A percentile compares a stretch with the other conserved stretches of the same genome.
These are phyloP conservation scores for Macrotyloma uniflorum DNA, from an alignment of 306 rosid species.

Conservation along the genomic window DNA sequence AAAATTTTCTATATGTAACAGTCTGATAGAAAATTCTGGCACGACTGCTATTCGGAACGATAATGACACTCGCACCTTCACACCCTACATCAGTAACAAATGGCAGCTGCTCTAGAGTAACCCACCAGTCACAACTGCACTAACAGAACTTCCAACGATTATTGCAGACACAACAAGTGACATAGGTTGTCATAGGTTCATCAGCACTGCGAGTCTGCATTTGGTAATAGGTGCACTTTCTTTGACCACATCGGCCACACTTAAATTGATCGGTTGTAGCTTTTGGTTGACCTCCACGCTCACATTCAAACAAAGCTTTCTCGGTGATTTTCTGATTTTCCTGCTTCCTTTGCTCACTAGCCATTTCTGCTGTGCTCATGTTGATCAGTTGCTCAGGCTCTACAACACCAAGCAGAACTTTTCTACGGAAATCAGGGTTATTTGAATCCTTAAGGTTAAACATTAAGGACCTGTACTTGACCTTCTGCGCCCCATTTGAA, in stretches of 20 bases:
- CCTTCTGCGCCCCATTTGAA: conserved; percentile 86
- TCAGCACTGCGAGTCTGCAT: conserved; percentile 99
- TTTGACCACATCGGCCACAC: conserved; percentile 91
- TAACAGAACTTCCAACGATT: conserved; percentile 99
- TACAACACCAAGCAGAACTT: conserved; percentile 78
- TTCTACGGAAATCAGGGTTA: conserved; percentile 95
- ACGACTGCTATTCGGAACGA: conserved; percentile 39
- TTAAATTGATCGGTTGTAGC: conserved; percentile 93
- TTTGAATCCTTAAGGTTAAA: conserved; percentile 91
- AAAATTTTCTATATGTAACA: conserved; percentile 40
- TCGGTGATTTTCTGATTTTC: conserved; percentile 69
- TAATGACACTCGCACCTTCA: conserved; percentile 42
- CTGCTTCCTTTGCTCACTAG: conserved; percentile 82
- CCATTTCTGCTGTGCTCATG: conserved; percentile 91
- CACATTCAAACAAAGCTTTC: conserved; percentile 86
- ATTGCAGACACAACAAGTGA: conserved; percentile 83
- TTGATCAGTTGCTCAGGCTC: conserved; percentile 64
- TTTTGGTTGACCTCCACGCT: conserved; percentile 68
- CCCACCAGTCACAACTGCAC: conserved; percentile 36
- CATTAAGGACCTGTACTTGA: conserved; percentile 83
- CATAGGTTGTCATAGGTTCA: conserved; percentile 99
- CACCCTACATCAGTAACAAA: conserved; percentile 45
- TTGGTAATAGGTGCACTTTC: conserved; percentile 91
- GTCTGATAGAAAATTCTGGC: conserved; percentile 41
- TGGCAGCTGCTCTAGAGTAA: conserved; percentile 33